Conservation (phyloP, 2,329 filamentous ascomycete genomes). For the Fusarium foetens region DNA sequence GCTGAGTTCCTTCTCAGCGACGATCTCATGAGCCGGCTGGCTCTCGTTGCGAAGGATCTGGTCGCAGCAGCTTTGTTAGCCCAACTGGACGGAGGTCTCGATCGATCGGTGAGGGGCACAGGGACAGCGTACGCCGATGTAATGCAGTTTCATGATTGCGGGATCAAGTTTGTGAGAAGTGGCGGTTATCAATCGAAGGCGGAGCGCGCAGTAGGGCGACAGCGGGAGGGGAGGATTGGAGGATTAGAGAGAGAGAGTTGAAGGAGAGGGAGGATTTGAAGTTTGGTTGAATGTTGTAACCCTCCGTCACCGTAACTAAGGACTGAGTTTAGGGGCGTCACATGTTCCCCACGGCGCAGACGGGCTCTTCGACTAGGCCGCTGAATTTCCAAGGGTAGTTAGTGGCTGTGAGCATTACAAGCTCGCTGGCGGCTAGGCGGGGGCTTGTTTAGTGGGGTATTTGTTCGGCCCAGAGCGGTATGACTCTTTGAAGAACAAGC, state of each 20-base stretch:
- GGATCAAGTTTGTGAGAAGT: background rate
- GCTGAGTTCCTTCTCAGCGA: constrained; percentile 79
- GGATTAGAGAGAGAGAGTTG: constrained; percentile 14
- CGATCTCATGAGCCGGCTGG: constrained; percentile 81
- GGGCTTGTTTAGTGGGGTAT: constrained; percentile 33
- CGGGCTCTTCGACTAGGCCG: constrained; percentile 25
- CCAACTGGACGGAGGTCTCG: constrained; percentile 29
- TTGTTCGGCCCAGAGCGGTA: constrained; percentile 28
- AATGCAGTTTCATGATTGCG: constrained; percentile 82
- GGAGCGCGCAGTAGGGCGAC: background rate
- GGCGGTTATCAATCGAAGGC: background rate
- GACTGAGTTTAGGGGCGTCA: constrained; percentile 35
- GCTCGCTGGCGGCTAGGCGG: constrained; percentile 28
- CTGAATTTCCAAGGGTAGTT: constrained; percentile 32
- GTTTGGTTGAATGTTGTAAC: constrained; percentile 25
- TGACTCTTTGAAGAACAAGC: constrained; percentile 33
- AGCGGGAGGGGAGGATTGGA: background rate
- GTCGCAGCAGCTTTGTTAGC: constrained; percentile 39
- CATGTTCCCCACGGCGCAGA: constrained; percentile 44
- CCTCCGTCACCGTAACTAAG: constrained; percentile 35
- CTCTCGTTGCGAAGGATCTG: constrained; percentile 84
- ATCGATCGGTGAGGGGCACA: constrained; percentile 42
- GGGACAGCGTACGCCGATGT: constrained; percentile 77
- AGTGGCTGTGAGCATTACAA: constrained; percentile 18
- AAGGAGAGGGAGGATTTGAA: constrained; percentile 10